Conservation (phyloP, 768 basidiomycete species). For the Tulasnella sp. region DNA sequence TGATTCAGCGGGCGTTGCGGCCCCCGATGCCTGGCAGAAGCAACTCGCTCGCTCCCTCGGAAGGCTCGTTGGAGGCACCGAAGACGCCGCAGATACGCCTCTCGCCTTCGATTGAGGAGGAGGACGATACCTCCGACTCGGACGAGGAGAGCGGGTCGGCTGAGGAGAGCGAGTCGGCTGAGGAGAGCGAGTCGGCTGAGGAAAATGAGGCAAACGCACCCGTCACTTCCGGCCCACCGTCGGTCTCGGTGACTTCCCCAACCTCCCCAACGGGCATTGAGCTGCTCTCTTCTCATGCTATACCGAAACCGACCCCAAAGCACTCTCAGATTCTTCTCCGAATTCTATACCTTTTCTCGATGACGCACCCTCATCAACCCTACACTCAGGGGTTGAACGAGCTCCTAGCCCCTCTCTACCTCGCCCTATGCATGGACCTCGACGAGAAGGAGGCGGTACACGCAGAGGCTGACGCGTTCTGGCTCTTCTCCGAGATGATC, state of each 20-base stretch:
- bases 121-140: background rate
- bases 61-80: constrained; percentile 1
- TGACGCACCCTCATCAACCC: constrained; percentile 18
- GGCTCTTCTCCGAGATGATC: constrained; percentile 18
- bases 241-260: constrained; percentile 12
- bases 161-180: background rate
- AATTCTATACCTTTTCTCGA: constrained; percentile 18
- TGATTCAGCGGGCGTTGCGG: background rate
- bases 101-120: background rate
- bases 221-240: background rate
- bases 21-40: background rate
- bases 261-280: background rate
- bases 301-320: background rate
- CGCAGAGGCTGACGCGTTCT: constrained; percentile 19
- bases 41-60: background rate
- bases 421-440: constrained; percentile 12
- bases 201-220: background rate
- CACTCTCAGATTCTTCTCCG: constrained; percentile 18
- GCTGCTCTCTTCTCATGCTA: background rate
- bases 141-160: background rate
- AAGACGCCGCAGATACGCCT: constrained; percentile 5
- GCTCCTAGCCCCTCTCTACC: constrained; percentile 19
- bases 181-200: background rate
- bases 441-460: constrained; percentile 9
- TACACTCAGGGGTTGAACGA: constrained; percentile 19